Base-by-base conservation (phyloP, 495 filamentous ascomycete genomes). In the Pseudevernia furfuracea region DNA sequence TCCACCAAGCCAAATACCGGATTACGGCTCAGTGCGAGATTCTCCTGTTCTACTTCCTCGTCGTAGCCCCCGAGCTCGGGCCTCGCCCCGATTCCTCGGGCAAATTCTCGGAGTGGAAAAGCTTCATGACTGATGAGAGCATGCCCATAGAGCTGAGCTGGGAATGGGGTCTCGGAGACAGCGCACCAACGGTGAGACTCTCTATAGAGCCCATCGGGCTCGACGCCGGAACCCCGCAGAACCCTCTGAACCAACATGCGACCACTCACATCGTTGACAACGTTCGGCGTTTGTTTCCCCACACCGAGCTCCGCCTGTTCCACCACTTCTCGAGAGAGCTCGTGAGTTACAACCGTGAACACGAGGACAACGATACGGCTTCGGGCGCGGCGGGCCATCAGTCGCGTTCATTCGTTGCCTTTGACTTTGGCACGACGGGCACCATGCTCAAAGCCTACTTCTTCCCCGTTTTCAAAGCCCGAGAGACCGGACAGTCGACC, bases 61-160 rank as follows among this genome's bases (percentile, higher is more conserved):
- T 56, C 60, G 36, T 58, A 56, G 64, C 32, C 66, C 32, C 67
- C 41, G 3, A 43, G 48, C 39, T 55, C 67, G 61, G 69, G 63
- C 28, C 64, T 60, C 15, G 48, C 32, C 32, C 64, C 43, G 11
- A 56, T 5, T 32, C n/a, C 21, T 23, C 8, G 17, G 17, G 23
- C 34, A 19, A 4, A 25, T 28, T 15, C 19, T 17, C 46, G 23
- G 32, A 19, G 10, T 76, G 74, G 74, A 68, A 70, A 43, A 75
- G 74, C 61, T 76, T 75, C 70, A 75, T 76, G 74, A 76, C 71
- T 4, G 74, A 76, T 60, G 71, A 76, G 44, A 63, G 69, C 64
- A 70, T 60, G 19, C 74, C 74, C 2, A 69, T 74, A 55, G 74
- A 76, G 53, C 59, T 75, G 37, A 76, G 74, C 63, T 75, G 72